Evolutionary conservation across 2,329 filamentous ascomycete species (phyloP), one percentile per base, ranked within the genome.

Genomic region (Trichoderma pleuroti): DNA sequence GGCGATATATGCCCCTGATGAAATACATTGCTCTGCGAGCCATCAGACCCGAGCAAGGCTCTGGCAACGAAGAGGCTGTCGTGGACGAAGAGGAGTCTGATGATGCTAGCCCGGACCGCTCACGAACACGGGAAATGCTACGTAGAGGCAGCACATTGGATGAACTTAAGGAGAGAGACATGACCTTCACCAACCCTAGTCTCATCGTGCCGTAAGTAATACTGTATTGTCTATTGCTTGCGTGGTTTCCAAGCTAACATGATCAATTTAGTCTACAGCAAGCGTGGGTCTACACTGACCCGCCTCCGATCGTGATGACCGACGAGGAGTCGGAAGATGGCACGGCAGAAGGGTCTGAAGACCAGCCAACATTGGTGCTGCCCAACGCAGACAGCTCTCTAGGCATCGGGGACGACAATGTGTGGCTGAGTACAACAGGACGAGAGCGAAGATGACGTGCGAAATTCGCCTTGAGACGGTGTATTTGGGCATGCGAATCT

Each of bases 1-100:
- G 87, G 57, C 92, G 92, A 1, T 99, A 96, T 76, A 92, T 93
- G 76, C 95, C 96, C 0, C 82, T 99, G 72, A 97, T 94, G 80
- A 91, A 90, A 75, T 98, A 96, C 78, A 98, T 99, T 78, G 94
- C 97, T 32, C 84, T 99, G 57, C 88, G 93, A 73, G 97, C 93
- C 76, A 93, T 99, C 71, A 88, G 91, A 74, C 85, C 88, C 30
- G 72, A 73, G 0, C 86, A 88, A 3, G 84, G 86, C 16, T 77
- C 78, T 9, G 76, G 76, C 2, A 79, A 82, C n/a, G 77, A 81
- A 32, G 74, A 77, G 14, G 79, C 80, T 56, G 77, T 78, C 3
- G 74, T 80, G 32, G 79, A 80, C 21, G 79, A 78, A 2, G 80
- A 79, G 18, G 81, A 80, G 30, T 79, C 79, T 14, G 86, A 88